Evolutionary conservation across 1,284 basidiomycete genomes (phyloP), one percentile per base, ranked within the genome.

Genomic region (Trametes polyzona): DNA sequence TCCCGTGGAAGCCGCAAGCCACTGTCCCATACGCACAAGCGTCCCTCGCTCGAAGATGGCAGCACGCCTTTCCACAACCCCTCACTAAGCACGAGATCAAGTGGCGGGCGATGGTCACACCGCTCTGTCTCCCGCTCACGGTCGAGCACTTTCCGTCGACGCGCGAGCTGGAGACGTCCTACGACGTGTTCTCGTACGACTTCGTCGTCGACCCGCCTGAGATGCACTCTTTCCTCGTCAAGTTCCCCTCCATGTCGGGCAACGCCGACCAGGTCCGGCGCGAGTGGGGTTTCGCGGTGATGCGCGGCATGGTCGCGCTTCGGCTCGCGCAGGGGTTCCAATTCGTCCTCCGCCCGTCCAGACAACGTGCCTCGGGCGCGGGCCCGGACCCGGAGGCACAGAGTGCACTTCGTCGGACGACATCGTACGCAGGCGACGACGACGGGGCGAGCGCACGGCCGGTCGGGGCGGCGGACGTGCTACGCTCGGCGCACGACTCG

Each of bases 291-390:
- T 76, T 95, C 39, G 88, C 87, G 0, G 91, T 97, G 24, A 92
- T 98, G 88, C 83, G 90, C 29, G 95, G 94, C 48, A 96, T 98
- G 92, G 91, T 93, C 1, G 94, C 92, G 4, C 89, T 98, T 52
- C 82, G 96, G 14, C 81, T 99, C 8, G 86, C 90, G 7, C 95
- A 98, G 71, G 96, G 96, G n/a, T 99, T 98, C 73, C 96, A 99
- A 71, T 94, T 98, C 68, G 88, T 98, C 40, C 78, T 90, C 27
- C 75, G 77, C 61, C 73, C 83, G 50, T 56, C 66, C 4, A 61
- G 67, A 17, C 51, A 65, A n/a, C n/a, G n/a, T n/a, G n/a, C n/a
- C n/a, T n/a, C n/a, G 26, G 50, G 44, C 2, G 59, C 26, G 14
- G 66, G 64, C 23, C 65, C 60, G 21, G 66, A 67, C 9, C 55